Evolutionary conservation across 176 grass and related monocot species (phyloP).

Genomic region (Eragrostis nindensis): DNA sequence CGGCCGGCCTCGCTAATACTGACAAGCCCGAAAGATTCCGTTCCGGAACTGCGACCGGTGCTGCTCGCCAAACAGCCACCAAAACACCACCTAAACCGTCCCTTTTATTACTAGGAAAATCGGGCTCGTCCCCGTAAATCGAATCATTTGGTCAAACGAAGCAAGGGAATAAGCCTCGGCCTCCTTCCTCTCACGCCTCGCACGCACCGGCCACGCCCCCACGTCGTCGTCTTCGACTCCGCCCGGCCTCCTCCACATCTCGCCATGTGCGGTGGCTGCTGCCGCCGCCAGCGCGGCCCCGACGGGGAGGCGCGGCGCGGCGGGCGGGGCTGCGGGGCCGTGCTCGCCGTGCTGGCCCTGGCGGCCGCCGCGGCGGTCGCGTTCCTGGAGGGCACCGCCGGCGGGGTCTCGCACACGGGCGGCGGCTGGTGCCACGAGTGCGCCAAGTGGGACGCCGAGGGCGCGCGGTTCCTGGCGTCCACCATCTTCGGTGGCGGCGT

Average conservation of each 20-base stretch:
- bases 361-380: slow-evolving; percentile 57
- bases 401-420: slow-evolving; percentile 56
- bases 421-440: slow-evolving; percentile 80
- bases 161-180: not conserved
- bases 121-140: not conserved
- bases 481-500: slow-evolving; percentile 63
- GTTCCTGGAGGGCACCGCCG: slow-evolving; percentile 68
- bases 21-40: slow-evolving; percentile 39
- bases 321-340: slow-evolving; percentile 17
- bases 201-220: not conserved
- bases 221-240: not conserved
- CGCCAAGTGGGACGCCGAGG: slow-evolving; percentile 88
- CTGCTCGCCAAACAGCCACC: slow-evolving; percentile 40
- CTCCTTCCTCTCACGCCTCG: not conserved
- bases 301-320: not conserved
- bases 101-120: not conserved
- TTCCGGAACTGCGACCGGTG: not conserved
- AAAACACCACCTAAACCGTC: slow-evolving; percentile 17
- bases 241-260: not conserved
- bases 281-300: slow-evolving; percentile 27
- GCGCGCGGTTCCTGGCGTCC: slow-evolving; percentile 65
- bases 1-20: not conserved
- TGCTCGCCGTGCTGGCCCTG: slow-evolving; percentile 49
- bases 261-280: slow-evolving; percentile 56
- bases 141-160: not conserved